Percentiles rank a stretch among this genome's conserved stretches.
These are phyloP conservation scores for Tulasnella sp. DNA, from an alignment of 768 basidiomycete species.

Conservation along the genomic window DNA sequence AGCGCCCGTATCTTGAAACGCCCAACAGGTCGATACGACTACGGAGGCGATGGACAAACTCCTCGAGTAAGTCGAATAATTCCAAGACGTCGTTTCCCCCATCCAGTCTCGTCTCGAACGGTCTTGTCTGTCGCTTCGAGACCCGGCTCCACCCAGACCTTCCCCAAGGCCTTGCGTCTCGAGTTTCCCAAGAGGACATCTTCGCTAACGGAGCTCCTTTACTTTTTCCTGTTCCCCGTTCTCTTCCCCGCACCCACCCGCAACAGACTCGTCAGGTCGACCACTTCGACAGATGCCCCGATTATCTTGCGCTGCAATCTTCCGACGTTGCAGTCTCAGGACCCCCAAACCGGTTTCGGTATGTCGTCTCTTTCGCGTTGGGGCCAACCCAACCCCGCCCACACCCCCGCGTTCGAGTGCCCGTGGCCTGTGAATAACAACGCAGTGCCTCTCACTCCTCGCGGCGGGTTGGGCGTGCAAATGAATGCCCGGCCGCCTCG, in stretches of 20 bases:
- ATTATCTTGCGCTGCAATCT: constrained; percentile 11
- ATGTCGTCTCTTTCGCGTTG: neutral
- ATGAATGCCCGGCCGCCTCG: neutral
- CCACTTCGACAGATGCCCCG: neutral
- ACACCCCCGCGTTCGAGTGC: neutral
- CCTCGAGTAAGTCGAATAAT: constrained; percentile 2
- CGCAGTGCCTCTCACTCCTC: neutral
- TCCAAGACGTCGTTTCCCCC: too few relatives aligned
- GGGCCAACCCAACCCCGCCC: neutral
- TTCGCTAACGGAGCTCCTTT: neutral
- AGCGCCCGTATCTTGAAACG: neutral
- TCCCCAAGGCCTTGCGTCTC: neutral
- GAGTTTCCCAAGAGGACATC: neutral
- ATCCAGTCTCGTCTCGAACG: neutral
- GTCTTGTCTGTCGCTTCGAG: neutral
- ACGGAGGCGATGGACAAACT: constrained; percentile 6
- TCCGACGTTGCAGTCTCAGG: constrained; percentile 8
- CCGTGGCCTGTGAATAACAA: neutral
- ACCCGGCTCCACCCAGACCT: neutral
- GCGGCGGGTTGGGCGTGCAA: neutral
- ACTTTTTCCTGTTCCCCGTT: neutral
- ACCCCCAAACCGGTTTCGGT: neutral
- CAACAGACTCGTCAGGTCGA: constrained; percentile 10
- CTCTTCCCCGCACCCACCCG: neutral
- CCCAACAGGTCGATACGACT: neutral